Percentiles rank a stretch among this genome's conserved stretches.
phyloP scores from a whole-genome alignment of 2,329 filamentous ascomycete genomes.

The Trichophyton mentagrophytes region DNA sequence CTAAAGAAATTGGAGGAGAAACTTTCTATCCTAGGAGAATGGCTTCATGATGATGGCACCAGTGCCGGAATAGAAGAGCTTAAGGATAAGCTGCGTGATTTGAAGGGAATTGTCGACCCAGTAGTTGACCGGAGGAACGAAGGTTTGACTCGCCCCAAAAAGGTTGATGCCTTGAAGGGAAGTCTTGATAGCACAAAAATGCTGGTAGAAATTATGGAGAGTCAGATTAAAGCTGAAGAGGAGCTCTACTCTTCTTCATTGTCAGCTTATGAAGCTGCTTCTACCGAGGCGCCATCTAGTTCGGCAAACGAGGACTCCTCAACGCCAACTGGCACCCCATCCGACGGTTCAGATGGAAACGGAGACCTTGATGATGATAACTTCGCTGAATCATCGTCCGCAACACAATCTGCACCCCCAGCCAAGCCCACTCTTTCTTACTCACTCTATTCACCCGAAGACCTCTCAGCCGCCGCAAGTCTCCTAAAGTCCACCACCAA shows the following conservation, averaged over 20 bases:
- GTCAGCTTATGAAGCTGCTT: conserved; percentile 34
- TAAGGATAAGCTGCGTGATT: conserved; percentile 59
- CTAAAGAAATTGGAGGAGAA: conserved; percentile 54
- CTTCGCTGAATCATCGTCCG: conserved; percentile 26
- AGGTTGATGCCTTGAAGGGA: conserved; percentile 54
- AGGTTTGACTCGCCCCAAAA: conserved; percentile 54
- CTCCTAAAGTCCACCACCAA: conserved; percentile 49
- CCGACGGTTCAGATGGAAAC: conserved; percentile 34
- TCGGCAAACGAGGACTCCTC: conserved; percentile 31
- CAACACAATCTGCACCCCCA: conserved; percentile 22
- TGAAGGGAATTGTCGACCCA: conserved; percentile 66
- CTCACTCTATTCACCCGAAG: conserved; percentile 58
- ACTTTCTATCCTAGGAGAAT: conserved; percentile 61
- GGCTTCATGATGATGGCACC: conserved; percentile 77
- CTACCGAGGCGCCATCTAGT: conserved; percentile 25
- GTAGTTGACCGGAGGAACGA: conserved; percentile 66
- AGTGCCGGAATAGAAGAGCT: conserved; percentile 64
- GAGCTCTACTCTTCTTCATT: conserved; percentile 45
- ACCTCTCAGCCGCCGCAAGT: conserved; percentile 53
- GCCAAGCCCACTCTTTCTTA: conserved; percentile 39
- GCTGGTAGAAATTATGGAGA: conserved; percentile 57
- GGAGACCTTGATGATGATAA: conserved; percentile 64
- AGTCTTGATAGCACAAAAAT: conserved; percentile 58
- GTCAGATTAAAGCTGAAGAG: conserved; percentile 60
- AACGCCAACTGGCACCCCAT: conserved; percentile 16